Evolutionary conservation across 176 grass and related monocot genomes (phyloP).

Genomic region (bread wheat (Triticum aestivum)): DNA sequence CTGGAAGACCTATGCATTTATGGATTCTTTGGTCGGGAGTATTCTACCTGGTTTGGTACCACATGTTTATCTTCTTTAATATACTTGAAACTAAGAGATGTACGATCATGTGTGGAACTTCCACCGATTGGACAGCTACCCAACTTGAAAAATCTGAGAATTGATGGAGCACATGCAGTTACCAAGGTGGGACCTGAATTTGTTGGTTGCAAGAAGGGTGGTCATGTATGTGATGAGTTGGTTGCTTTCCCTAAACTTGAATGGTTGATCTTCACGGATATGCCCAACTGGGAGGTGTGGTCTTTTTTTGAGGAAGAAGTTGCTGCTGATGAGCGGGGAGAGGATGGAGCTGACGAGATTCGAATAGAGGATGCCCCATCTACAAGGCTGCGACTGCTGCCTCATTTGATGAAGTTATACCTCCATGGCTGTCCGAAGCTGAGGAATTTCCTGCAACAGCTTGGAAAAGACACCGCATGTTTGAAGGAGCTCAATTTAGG

Average conservation of each 20-base stretch:
- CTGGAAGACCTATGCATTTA: too few relatives aligned
- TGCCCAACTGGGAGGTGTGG: slow-evolving; percentile 42
- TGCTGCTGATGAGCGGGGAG: not conserved
- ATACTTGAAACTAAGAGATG: not conserved
- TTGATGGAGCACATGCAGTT: not conserved
- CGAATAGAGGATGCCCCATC: too few relatives aligned
- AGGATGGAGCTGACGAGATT: not conserved
- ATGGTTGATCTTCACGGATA: not conserved
- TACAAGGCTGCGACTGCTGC: too few relatives aligned
- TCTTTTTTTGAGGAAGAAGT: not conserved
- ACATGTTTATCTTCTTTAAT: not conserved
- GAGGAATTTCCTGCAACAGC: too few relatives aligned
- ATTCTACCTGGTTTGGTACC: not conserved
- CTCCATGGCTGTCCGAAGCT: too few relatives aligned
- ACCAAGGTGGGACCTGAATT: slow-evolving; percentile 26
- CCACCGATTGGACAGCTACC: slow-evolving; percentile 28
- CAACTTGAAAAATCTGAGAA: slow-evolving; percentile 6
- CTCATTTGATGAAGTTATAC: too few relatives aligned
- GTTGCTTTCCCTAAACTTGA: slow-evolving; percentile 33
- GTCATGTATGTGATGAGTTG: not conserved
- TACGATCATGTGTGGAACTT: not conserved
- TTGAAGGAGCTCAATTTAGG: too few relatives aligned
- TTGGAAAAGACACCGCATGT: too few relatives aligned
- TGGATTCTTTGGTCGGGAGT: too few relatives aligned
- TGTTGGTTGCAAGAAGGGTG: not conserved